Evolutionary conservation across 768 basidiomycete genomes (phyloP), one percentile per base, ranked within the genome.

Genomic region (Boletellus sp.): DNA sequence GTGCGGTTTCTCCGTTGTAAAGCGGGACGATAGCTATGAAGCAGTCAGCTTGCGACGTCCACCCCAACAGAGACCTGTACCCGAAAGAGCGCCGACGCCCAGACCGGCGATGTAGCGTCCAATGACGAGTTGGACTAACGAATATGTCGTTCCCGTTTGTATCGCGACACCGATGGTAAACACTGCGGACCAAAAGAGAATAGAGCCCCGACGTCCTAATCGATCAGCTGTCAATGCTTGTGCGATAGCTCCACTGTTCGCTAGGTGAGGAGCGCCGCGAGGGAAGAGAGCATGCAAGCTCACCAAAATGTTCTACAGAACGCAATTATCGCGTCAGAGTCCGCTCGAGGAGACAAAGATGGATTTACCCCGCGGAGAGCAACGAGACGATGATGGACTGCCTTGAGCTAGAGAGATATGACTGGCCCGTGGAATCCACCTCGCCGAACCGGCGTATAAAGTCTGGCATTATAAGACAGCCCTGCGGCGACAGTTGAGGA

Each of bases 361-460:
- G 5, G 8, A 33, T 45, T 28, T 61, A 82, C 83, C 86, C 87
- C 23, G 85, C 87, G 17, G 85, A 88, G 6, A 90, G 72, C 4
- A 89, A 74, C 7, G 87, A 90, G 0, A 87, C 87, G 47, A 90
- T 90, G 43, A 89, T 84, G 0, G 84, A 85, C 59, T 88, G 84
- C 32, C 85, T 73, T 22, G 79, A 78, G 51, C 78, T 77, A 3
- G 81, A 78, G 10, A 91, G 68, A 51, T 78, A 70, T 43, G 69
- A 69, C 31, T 68, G 55, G 4, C 84, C 85, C 52, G 78, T 60
- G 3, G 63, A 58, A 42, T 68, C 74, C 4, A 74, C 45, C 58
- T 80, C 70, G 28, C 86, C 87, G 60, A 90, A 89, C 12, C 85
- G 79, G 45, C 70, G 56, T 56, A 87, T 74, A 64, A 90, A 90